A percentile compares a stretch with the other conserved stretches of the same genome.
Evolutionary conservation across 2,329 filamentous ascomycete genomes (phyloP).

Genomic region (Neonectria faginata): DNA sequence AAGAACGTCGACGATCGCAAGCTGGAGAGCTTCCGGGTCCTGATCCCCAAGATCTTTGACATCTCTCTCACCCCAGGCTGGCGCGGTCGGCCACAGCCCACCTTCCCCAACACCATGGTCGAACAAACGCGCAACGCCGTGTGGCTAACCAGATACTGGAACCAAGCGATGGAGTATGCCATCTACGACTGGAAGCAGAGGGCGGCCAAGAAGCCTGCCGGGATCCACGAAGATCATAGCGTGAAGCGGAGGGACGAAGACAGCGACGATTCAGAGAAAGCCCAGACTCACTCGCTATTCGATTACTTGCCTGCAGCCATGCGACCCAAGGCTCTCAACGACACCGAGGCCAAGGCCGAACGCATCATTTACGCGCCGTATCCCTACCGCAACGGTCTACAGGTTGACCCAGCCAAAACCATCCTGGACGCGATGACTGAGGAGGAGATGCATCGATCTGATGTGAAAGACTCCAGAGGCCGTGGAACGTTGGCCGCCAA

Average conservation of each 20-base stretch:
- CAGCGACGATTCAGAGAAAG: slow-evolving; percentile 9
- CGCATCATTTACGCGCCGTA: slow-evolving; percentile 49
- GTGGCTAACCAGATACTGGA: slow-evolving; percentile 63
- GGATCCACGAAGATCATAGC: slow-evolving; percentile 30
- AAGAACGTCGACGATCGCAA: slow-evolving; percentile 45
- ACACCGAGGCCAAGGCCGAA: slow-evolving; percentile 29
- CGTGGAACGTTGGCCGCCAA: slow-evolving; percentile 52
- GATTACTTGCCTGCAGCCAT: slow-evolving; percentile 32
- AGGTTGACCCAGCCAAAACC: slow-evolving; percentile 55
- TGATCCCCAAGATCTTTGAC: slow-evolving; percentile 66
- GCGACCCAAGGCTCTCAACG: slow-evolving; percentile 25
- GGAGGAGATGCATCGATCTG: slow-evolving; percentile 57
- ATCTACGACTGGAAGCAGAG: slow-evolving; percentile 59
- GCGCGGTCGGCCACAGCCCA: slow-evolving; percentile 57
- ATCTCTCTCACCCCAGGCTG: slow-evolving; percentile 67
- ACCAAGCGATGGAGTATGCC: slow-evolving; percentile 55
- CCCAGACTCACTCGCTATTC: slow-evolving; percentile 28
- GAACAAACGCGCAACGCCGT: slow-evolving; percentile 68
- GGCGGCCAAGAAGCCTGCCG: slow-evolving; percentile 56
- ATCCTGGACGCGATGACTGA: slow-evolving; percentile 61
- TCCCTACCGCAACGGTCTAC: slow-evolving; percentile 56
- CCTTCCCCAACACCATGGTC: slow-evolving; percentile 58
- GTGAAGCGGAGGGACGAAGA: slow-evolving; percentile 30
- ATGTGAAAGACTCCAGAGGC: slow-evolving; percentile 57
- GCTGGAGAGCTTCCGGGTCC: slow-evolving; percentile 60